These are phyloP conservation scores for Aspergillus ruber DNA, from an alignment of 2,329 filamentous ascomycete species.

Conservation along the genomic window DNA sequence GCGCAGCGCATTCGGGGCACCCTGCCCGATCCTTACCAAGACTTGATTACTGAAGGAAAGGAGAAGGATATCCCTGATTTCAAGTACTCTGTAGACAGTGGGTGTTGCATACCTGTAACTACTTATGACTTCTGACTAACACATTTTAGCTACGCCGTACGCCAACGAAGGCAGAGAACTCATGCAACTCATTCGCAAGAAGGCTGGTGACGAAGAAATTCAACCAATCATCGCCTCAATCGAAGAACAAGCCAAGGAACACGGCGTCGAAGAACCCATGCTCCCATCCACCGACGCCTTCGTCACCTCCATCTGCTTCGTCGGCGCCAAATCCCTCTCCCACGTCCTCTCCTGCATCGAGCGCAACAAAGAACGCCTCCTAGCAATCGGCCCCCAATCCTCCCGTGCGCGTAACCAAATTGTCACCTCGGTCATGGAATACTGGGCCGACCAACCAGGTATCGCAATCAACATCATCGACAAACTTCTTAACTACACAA, in stretches of 20 bases:
- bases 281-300: slow-evolving; percentile 89
- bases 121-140: slow-evolving; percentile 9
- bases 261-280: slow-evolving; percentile 64
- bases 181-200: slow-evolving; percentile 70
- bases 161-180: slow-evolving; percentile 78
- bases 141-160: slow-evolving; percentile 63
- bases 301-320: slow-evolving; percentile 84
- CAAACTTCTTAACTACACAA: slow-evolving; percentile 95
- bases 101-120: slow-evolving; percentile 25
- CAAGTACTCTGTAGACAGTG: slow-evolving; percentile 74
- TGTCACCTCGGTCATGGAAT: slow-evolving; percentile 79
- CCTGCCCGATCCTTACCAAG: slow-evolving; percentile 74
- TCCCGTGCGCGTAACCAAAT: slow-evolving; percentile 78
- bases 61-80: slow-evolving; percentile 95
- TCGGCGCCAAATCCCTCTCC: slow-evolving; percentile 91
- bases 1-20: slow-evolving; percentile 94
- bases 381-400: slow-evolving; percentile 69
- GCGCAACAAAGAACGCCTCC: slow-evolving; percentile 80
- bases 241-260: slow-evolving; percentile 66
- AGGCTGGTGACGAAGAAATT: slow-evolving; percentile 81
- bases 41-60: slow-evolving; percentile 75
- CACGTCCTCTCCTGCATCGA: slow-evolving; percentile 95
- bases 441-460: slow-evolving; percentile 89
- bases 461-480: slow-evolving; percentile 89
- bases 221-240: slow-evolving; percentile 73